phyloP scores from a whole-genome alignment of 345 rosid species.

The Rhizophora apiculata region DNA sequence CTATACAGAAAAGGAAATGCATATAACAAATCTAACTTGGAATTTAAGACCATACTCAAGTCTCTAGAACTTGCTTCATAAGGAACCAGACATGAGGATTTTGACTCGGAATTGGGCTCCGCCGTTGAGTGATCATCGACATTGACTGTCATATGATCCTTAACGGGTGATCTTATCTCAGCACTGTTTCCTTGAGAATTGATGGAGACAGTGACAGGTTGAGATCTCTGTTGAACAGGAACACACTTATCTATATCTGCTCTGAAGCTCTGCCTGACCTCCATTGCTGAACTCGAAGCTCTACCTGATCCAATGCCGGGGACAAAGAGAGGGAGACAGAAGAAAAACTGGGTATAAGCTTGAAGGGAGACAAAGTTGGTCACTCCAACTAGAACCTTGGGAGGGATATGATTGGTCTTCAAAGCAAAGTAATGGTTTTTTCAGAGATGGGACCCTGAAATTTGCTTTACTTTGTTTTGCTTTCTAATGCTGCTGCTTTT shows the following conservation, averaged over 20 bases:
- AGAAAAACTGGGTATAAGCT: slow-evolving; percentile 23
- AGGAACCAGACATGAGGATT: slow-evolving; percentile 10
- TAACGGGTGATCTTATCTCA: slow-evolving; percentile 28
- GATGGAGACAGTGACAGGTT: slow-evolving; percentile 16
- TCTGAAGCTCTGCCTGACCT: slow-evolving; percentile 7
- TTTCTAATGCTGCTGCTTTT: background rate
- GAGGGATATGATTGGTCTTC: slow-evolving; percentile 50
- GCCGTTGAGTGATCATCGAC: slow-evolving; percentile 10
- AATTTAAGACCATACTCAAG: slow-evolving; percentile 29
- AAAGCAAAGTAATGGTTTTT: slow-evolving; percentile 55
- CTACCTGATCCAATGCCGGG: background rate
- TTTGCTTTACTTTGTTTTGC: slow-evolving; percentile 9
- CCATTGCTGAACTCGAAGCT: slow-evolving; percentile 3
- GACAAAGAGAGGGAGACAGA: background rate
- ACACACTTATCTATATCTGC: slow-evolving; percentile 46
- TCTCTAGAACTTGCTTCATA: slow-evolving; percentile 17
- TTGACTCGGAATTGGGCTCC: slow-evolving; percentile 20
- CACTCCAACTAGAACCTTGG: too few species aligned
- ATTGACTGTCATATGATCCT: slow-evolving; percentile 18
- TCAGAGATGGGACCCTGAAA: slow-evolving; percentile 39
- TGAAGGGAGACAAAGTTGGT: background rate
- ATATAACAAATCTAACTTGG: slow-evolving; percentile 1
- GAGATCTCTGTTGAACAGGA: slow-evolving; percentile 25
- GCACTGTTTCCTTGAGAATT: slow-evolving; percentile 11
- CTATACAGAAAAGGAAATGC: background rate